Evolutionary conservation across 805 yeast species (phyloP).

Genomic region (Metschnikowia lochheadii): DNA sequence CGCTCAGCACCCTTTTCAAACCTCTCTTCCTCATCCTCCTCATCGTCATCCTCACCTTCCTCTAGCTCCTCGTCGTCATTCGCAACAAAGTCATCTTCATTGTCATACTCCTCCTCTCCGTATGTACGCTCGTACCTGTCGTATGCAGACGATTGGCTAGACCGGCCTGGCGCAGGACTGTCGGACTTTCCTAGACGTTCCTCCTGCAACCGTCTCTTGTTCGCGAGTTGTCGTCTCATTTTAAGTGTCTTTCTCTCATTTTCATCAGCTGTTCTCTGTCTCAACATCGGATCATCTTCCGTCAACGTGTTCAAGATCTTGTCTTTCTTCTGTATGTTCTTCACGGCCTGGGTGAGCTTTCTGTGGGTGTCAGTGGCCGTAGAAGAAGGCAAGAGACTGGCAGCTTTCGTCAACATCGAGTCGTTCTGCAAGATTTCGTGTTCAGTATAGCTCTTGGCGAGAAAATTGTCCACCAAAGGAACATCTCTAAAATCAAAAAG

Average conservation of each 20-base stretch:
- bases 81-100: conserved; percentile 43
- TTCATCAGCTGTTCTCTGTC: conserved; percentile 63
- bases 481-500: conserved; percentile 71
- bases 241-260: conserved; percentile 54
- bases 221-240: conserved; percentile 63
- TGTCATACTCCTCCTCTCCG: conserved; percentile 34
- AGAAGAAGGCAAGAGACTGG: conserved; percentile 85
- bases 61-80: conserved; percentile 40
- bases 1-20: conserved; percentile 56
- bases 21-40: conserved; percentile 46
- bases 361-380: conserved; percentile 82
- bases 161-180: conserved; percentile 24
- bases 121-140: conserved; percentile 37
- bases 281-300: conserved; percentile 65
- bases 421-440: conserved; percentile 70
- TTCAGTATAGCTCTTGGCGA: conserved; percentile 66
- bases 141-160: conserved; percentile 29
- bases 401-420: conserved; percentile 56
- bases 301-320: conserved; percentile 51
- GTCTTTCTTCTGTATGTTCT: conserved; percentile 44
- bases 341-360: conserved; percentile 68
- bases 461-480: conserved; percentile 63
- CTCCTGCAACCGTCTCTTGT: conserved; percentile 52
- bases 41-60: conserved; percentile 40
- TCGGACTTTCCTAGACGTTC: conserved; percentile 53